phyloP scores from a whole-genome alignment of 768 basidiomycete genomes.

The Mycena capillaripes region DNA sequence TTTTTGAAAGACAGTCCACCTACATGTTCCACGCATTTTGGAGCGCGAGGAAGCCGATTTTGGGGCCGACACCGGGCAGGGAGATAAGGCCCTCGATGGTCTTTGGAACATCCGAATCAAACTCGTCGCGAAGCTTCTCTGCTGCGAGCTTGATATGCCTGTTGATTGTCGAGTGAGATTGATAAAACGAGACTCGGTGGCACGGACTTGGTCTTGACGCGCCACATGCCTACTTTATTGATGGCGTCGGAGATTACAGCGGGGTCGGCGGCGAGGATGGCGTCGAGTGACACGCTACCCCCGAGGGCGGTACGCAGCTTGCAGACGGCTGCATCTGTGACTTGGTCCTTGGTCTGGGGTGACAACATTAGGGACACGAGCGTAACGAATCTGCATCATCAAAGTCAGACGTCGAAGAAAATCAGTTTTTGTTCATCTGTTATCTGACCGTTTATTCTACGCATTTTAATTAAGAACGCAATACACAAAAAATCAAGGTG shows the following conservation, averaged over 20 bases:
- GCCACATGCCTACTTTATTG: slow-evolving; percentile 94
- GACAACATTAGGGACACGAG: slow-evolving; percentile 96
- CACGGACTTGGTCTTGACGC: slow-evolving; percentile 84
- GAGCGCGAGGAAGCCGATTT: slow-evolving; percentile 92
- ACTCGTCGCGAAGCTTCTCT: slow-evolving; percentile 74
- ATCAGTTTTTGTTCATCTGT: no score
- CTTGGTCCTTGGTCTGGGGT: slow-evolving; percentile 95
- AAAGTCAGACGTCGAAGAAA: background rate
- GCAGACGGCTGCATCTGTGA: slow-evolving; percentile 83
- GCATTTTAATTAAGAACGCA: slow-evolving; percentile 7
- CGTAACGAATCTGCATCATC: slow-evolving; percentile 68
- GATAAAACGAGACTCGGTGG: background rate
- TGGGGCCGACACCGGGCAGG: slow-evolving; percentile 93
- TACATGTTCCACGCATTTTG: slow-evolving; percentile 90
- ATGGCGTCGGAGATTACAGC: slow-evolving; percentile 80
- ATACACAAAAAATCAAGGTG: background rate
- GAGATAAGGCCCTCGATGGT: slow-evolving; percentile 91
- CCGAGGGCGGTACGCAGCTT: slow-evolving; percentile 83
- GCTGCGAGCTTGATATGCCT: slow-evolving; percentile 87
- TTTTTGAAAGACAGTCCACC: slow-evolving; percentile 38
- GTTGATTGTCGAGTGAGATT: slow-evolving; percentile 12
- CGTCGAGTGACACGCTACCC: slow-evolving; percentile 84
- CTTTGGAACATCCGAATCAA: slow-evolving; percentile 88
- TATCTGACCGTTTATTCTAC: slow-evolving; percentile 73
- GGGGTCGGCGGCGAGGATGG: slow-evolving; percentile 74